Percentiles rank a stretch among this genome's conserved stretches.
These are phyloP conservation scores for Coemansia sp. DNA, from an alignment of 371 early-diverging fungal species.

Conservation along the genomic window DNA sequence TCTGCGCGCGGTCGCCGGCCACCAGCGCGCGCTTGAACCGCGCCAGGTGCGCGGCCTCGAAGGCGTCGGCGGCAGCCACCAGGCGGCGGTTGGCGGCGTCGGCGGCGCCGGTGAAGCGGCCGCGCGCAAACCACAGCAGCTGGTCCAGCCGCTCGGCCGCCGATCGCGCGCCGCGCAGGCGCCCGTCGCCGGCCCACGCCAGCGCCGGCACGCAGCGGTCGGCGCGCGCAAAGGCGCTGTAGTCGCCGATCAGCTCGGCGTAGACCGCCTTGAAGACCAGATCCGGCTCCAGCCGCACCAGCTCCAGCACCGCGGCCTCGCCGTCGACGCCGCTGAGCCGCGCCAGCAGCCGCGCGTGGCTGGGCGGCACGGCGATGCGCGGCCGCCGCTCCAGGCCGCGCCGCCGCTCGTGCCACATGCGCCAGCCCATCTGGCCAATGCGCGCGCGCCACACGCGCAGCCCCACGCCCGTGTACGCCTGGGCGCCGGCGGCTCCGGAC, in stretches of 20 bases:
- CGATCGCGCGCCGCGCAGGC: neutral
- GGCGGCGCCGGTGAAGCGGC: constrained; percentile 14
- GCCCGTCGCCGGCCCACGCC: neutral
- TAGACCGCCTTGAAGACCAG: constrained; percentile 41
- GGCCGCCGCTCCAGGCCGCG: constrained; percentile 28
- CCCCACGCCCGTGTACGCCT: constrained; percentile 30
- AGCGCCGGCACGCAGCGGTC: constrained; percentile 7
- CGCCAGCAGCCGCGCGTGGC: constrained; percentile 19
- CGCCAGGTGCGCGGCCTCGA: constrained; percentile 21
- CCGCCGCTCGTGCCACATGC: constrained; percentile 23
- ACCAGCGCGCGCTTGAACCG: constrained; percentile 22
- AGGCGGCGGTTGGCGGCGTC: constrained; percentile 23
- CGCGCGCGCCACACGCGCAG: constrained; percentile 33
- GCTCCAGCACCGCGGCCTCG: constrained; percentile 23
- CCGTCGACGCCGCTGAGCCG: constrained; percentile 27
- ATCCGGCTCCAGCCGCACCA: constrained; percentile 29
- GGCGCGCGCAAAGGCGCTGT: constrained; percentile 14
- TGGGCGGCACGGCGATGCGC: constrained; percentile 24
- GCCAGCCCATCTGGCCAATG: constrained; percentile 43
- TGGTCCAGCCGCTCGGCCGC: constrained; percentile 45
- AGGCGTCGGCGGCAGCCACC: constrained; percentile 16
- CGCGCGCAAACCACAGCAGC: constrained; percentile 49
- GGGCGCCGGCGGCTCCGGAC: constrained; percentile 9
- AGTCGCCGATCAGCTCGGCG: constrained; percentile 28
- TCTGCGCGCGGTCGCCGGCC: constrained; percentile 13